Evolutionary conservation across 345 rosid genomes (phyloP).

Genomic region (Angophora floribunda): DNA sequence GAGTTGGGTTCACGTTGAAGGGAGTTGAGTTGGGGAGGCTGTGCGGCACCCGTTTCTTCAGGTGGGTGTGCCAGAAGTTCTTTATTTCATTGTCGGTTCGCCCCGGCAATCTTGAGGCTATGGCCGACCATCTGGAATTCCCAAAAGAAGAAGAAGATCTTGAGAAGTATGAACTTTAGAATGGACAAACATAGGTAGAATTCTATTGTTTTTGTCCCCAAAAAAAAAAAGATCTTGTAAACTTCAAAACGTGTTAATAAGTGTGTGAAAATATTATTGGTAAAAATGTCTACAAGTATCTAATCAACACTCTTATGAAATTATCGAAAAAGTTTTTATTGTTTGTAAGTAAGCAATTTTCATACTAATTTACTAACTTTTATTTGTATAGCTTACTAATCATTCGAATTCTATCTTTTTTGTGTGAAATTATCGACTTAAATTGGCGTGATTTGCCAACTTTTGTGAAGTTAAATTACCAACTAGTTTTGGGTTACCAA

Average conservation of each 20-base stretch:
- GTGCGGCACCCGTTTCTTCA: neutral
- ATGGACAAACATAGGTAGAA: neutral
- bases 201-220: neutral
- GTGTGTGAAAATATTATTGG: neutral
- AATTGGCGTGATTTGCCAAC: neutral
- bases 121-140: slow-evolving; percentile 2
- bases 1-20: neutral
- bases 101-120: slow-evolving; percentile 5
- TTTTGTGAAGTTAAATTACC: neutral
- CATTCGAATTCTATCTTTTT: too few species aligned
- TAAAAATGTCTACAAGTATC: neutral
- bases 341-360: neutral
- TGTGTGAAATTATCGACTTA: neutral
- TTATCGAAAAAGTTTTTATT: neutral
- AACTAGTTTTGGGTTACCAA: neutral
- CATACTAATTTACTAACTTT: neutral
- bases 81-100: slow-evolving; percentile 9
- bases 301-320: neutral
- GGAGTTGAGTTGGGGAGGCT: neutral
- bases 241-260: neutral
- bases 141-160: neutral
- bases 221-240: neutral
- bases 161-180: neutral
- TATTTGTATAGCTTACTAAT: neutral
- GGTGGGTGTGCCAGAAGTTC: slow-evolving; percentile 8